These are phyloP conservation scores for Diaporthe citriasiana DNA, from an alignment of 2,329 filamentous ascomycete genomes.

Conservation along the genomic window DNA sequence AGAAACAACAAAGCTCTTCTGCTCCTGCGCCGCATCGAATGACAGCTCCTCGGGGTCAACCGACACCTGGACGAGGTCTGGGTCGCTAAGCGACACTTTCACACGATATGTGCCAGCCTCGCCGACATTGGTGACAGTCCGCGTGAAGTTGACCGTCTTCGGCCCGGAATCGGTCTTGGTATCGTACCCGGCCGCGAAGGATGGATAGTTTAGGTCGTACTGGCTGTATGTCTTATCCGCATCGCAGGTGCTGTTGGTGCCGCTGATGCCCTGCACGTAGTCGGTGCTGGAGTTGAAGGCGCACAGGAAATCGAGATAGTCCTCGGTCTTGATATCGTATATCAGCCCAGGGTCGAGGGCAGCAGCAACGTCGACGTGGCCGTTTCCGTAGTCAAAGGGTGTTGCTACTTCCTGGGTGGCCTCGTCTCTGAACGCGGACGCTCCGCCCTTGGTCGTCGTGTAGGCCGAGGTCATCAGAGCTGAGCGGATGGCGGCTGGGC, in stretches of 20 bases:
- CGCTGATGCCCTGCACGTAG: slow-evolving; percentile 23
- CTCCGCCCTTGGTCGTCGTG: not conserved
- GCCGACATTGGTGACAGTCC: slow-evolving; percentile 40
- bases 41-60: slow-evolving; percentile 20
- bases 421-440: not conserved
- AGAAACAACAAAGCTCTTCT: slow-evolving; percentile 19
- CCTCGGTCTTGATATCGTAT: slow-evolving; percentile 30
- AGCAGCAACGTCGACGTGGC: slow-evolving; percentile 10
- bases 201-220: slow-evolving; percentile 43
- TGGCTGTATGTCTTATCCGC: slow-evolving; percentile 24
- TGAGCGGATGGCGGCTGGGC: slow-evolving; percentile 35
- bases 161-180: slow-evolving; percentile 7
- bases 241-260: slow-evolving; percentile 37
- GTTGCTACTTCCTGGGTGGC: not conserved
- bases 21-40: not conserved
- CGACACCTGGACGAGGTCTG: slow-evolving; percentile 3
- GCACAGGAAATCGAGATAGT: slow-evolving; percentile 41
- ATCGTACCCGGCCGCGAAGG: slow-evolving; percentile 38
- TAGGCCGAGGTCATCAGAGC: slow-evolving; percentile 40
- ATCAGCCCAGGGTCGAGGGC: slow-evolving; percentile 39
- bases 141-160: slow-evolving; percentile 40
- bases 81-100: slow-evolving; percentile 24
- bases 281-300: slow-evolving; percentile 22
- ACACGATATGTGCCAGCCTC: slow-evolving; percentile 35
- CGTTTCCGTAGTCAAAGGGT: slow-evolving; percentile 19